Evolutionary conservation across 116 monocot genomes (phyloP).

Genomic region (Iris pallida): DNA sequence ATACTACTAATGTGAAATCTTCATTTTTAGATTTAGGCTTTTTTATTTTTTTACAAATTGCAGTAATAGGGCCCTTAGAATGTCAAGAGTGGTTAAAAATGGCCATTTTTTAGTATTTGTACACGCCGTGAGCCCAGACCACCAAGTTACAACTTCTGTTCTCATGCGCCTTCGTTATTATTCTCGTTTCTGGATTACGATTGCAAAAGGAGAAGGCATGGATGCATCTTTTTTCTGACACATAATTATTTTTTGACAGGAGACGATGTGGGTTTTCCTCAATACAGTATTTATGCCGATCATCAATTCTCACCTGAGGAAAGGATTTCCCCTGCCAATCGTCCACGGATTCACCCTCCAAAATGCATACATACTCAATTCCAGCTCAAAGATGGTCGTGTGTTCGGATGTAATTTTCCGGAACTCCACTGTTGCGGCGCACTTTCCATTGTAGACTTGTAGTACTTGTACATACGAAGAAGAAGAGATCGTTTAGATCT

Average conservation of each 20-base stretch:
- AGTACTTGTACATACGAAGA: not conserved
- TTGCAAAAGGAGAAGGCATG: not conserved
- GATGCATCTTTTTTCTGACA: no score
- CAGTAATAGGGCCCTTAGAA: no score
- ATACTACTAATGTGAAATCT: no score
- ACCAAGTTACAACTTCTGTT: not conserved
- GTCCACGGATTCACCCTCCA: conserved; percentile 64
- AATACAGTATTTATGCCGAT: conserved; percentile 70
- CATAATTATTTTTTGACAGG: conserved; percentile 22
- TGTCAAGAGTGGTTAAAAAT: no score
- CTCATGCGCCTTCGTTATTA: not conserved
- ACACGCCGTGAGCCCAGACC: no score
- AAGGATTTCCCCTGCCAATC: conserved; percentile 73
- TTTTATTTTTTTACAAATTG: no score
- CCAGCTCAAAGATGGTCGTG: conserved; percentile 44
- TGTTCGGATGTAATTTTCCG: conserved; percentile 51
- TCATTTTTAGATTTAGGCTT: no score
- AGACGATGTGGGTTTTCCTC: conserved; percentile 51
- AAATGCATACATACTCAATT: conserved; percentile 43
- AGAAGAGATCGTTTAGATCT: not conserved
- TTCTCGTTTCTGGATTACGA: not conserved
- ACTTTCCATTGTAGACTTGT: not conserved
- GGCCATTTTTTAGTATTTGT: no score
- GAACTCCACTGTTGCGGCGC: not conserved
- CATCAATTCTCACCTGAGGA: conserved; percentile 53